Percentiles rank a stretch among this genome's conserved stretches.
These are phyloP conservation scores for Phytophthora cactorum DNA, from an alignment of 352 stramenopile species.

Conservation along the genomic window DNA sequence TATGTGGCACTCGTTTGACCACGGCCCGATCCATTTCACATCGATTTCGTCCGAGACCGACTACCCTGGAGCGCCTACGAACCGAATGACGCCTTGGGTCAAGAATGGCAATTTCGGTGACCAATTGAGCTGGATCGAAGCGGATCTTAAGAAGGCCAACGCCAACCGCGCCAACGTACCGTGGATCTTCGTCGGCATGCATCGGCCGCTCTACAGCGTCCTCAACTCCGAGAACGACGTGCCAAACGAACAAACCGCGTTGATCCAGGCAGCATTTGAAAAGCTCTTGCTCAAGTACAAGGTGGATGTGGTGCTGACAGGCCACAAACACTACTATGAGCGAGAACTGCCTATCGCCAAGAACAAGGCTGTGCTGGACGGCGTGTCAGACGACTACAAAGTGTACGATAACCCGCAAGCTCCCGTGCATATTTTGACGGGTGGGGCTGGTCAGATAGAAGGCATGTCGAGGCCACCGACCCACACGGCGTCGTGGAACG, in stretches of 20 bases:
- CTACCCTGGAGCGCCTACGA: neutral
- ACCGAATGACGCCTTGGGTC: neutral
- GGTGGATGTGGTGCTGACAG: neutral
- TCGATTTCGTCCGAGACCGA: slow-evolving; percentile 1
- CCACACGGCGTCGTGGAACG: neutral
- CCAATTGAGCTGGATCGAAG: slow-evolving; percentile 4
- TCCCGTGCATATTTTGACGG: slow-evolving; percentile 1
- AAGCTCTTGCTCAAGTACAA: neutral
- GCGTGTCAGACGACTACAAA: neutral
- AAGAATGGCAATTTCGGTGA: slow-evolving; percentile 1
- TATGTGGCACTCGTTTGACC: slow-evolving; percentile 3
- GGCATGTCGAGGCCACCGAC: neutral
- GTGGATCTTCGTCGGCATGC: neutral
- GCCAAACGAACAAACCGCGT: neutral
- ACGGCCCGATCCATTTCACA: slow-evolving; percentile 1
- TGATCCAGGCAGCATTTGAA: slow-evolving; percentile 3
- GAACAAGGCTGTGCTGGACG: neutral
- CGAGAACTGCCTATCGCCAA: neutral
- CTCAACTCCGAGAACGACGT: slow-evolving; percentile 1
- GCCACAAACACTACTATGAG: slow-evolving; percentile 3
- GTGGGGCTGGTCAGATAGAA: neutral
- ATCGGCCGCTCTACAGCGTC: neutral
- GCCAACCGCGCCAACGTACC: neutral
- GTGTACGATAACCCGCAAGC: slow-evolving; percentile 3
- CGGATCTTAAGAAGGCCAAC: neutral